Base-by-base conservation (phyloP, 192 early-diverging fungal genomes). In the Coemansia sp. region DNA sequence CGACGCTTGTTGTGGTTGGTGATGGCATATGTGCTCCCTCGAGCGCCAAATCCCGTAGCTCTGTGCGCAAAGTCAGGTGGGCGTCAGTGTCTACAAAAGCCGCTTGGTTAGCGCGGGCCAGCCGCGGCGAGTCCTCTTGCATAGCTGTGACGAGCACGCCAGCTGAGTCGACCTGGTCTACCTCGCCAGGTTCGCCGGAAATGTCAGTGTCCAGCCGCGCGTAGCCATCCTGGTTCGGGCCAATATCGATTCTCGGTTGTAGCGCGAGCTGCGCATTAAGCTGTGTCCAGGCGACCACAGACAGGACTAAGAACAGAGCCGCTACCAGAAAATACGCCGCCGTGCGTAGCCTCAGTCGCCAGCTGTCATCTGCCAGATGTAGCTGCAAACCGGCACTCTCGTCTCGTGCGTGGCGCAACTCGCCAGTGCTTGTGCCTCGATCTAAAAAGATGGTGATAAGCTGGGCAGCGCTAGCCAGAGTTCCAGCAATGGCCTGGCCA, bases 401-500 rank as follows among this genome's bases (percentile, higher is more conserved):
- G 51, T 15, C 17, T 54, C 51, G 27, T 5, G 27, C 19, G 58
- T 0, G 12, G 8, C 10, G n/a, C 37, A 36, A 38, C 36, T 38
- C 25, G 17, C 60, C 9, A 10, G 25, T 22, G 15, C 17, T 54
- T 32, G 51, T 25, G 7, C 51, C 17, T 15, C 14, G 27, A 31
- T 19, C 58, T 25, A 53, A 1, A 47, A 57, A 70, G 17, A 85
- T 74, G 56, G 84, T 87, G 1, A 86, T 31, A 60, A 93, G 82
- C 69, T 90, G 89, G 27, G 83, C 84, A 10, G 87, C 64, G 9
- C 90, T 87, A 6, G 89, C 88, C 38, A 88, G 82, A 1, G 87
- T 85, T 15, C 93, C 93, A 6, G 91, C 91, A 51, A 85, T 74
- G 0, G 83, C 85, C 71, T 86, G 85, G 31, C 85, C 85, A 59